Percentiles rank a stretch among this genome's conserved stretches.
phyloP scores from a whole-genome alignment of 495 filamentous ascomycete genomes.

The Lasiosphaeria hispida region DNA sequence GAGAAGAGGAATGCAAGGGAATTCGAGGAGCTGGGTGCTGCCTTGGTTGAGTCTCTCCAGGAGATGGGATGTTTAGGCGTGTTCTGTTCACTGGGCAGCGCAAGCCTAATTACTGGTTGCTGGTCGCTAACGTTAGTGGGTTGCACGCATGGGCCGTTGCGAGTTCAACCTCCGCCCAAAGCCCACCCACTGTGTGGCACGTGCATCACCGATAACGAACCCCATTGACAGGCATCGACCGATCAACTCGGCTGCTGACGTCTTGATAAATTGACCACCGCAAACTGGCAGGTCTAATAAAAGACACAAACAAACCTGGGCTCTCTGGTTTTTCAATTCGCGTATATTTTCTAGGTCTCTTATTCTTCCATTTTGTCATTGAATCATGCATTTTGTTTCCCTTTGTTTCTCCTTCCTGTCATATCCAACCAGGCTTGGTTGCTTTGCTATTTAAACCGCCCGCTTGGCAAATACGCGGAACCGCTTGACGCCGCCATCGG shows the following conservation, averaged over 20 bases:
- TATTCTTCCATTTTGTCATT: too few relatives aligned
- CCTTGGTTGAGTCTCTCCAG: too few relatives aligned
- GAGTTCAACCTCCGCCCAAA: neutral
- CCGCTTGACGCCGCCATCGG: conserved; percentile 88
- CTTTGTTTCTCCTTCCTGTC: neutral
- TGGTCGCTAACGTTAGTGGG: neutral
- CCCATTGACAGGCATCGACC: too few relatives aligned
- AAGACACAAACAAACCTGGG: too few relatives aligned
- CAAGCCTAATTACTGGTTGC: conserved; percentile 3
- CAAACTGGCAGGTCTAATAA: too few relatives aligned
- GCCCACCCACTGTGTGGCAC: neutral
- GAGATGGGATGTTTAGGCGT: conserved; percentile 1
- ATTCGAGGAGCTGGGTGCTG: too few relatives aligned
- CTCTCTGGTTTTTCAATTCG: too few relatives aligned
- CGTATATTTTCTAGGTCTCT: too few relatives aligned
- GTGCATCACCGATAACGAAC: neutral
- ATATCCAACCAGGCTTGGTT: too few relatives aligned
- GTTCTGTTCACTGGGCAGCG: conserved; percentile 5
- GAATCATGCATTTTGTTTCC: neutral
- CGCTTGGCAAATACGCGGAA: conserved; percentile 76
- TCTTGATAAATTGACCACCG: too few relatives aligned
- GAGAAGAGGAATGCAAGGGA: too few relatives aligned
- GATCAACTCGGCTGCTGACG: too few relatives aligned
- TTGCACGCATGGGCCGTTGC: neutral
- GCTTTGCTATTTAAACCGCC: conserved; percentile 30